Evolutionary conservation across 2,329 filamentous ascomycete genomes (phyloP).

Genomic region (Berkeleyomyces rouxiae): DNA sequence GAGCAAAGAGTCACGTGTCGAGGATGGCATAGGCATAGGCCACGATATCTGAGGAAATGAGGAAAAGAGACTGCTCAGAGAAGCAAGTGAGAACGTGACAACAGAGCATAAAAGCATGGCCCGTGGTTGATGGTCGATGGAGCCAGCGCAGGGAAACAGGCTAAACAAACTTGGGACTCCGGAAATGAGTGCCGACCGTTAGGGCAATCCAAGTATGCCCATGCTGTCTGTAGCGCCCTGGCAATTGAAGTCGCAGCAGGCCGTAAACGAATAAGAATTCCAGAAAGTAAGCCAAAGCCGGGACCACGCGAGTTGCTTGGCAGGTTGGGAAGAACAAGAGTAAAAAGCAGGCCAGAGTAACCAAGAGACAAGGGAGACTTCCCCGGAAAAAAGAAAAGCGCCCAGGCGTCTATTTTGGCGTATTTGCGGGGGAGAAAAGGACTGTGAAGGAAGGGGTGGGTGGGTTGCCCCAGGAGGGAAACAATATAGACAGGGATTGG

Average conservation of each 20-base stretch:
- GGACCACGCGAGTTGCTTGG: neutral
- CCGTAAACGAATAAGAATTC: neutral
- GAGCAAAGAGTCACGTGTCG: neutral
- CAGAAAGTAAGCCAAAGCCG: neutral
- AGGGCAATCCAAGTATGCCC: neutral
- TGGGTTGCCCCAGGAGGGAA: neutral
- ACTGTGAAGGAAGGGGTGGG: neutral
- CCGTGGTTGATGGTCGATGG: neutral
- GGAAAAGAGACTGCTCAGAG: neutral
- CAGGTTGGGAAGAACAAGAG: neutral
- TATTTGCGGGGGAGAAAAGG: slow-evolving; percentile 6
- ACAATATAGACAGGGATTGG: neutral
- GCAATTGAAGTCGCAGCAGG: neutral
- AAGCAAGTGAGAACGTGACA: neutral
- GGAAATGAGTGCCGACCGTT: neutral
- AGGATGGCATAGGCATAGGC: neutral
- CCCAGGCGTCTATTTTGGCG: neutral
- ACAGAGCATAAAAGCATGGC: neutral
- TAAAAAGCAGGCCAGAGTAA: neutral
- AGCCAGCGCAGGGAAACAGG: neutral
- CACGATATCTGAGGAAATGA: neutral
- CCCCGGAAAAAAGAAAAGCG: neutral
- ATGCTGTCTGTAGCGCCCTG: neutral
- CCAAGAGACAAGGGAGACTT: neutral
- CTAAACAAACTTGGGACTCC: neutral